A percentile compares a stretch with the other conserved stretches of the same genome.
phyloP scores from a whole-genome alignment of 2,329 filamentous ascomycete genomes.

The Pseudogymnoascus sp. region DNA sequence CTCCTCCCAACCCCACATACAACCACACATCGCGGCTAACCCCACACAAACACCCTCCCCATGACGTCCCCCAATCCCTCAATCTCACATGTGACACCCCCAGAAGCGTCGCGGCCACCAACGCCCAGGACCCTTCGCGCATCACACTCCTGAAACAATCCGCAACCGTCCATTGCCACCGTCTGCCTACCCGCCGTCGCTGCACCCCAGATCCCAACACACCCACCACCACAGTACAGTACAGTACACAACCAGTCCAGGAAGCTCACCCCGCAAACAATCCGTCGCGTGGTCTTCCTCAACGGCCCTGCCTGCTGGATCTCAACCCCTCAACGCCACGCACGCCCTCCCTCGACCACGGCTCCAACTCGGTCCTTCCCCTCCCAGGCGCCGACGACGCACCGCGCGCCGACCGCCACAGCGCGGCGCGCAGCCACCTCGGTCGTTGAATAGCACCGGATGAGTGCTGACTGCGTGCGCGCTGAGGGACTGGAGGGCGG shows the following conservation, averaged over 20 bases:
- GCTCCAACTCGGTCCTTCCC: neutral
- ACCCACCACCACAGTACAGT: neutral
- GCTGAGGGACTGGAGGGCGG: neutral
- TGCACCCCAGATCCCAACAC: neutral
- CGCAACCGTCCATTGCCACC: neutral
- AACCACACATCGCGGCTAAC: neutral
- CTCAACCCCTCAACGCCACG: neutral
- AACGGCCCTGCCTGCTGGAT: neutral
- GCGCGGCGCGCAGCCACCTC: neutral
- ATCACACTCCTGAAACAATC: neutral
- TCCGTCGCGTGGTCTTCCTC: neutral
- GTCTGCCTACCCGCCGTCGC: neutral
- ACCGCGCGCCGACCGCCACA: neutral
- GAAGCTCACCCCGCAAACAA: neutral
- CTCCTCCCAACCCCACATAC: neutral
- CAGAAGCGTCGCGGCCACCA: neutral
- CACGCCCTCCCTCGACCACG: neutral
- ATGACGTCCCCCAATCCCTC: neutral
- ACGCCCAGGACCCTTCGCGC: neutral
- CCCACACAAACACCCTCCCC: neutral
- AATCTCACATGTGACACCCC: conserved; percentile 3
- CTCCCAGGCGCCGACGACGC: neutral
- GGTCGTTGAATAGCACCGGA: neutral
- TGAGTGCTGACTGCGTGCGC: neutral
- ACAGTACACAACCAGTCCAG: neutral